phyloP scores from a whole-genome alignment of 2,329 filamentous ascomycete genomes.

The Diplodia scrobiculata region DNA sequence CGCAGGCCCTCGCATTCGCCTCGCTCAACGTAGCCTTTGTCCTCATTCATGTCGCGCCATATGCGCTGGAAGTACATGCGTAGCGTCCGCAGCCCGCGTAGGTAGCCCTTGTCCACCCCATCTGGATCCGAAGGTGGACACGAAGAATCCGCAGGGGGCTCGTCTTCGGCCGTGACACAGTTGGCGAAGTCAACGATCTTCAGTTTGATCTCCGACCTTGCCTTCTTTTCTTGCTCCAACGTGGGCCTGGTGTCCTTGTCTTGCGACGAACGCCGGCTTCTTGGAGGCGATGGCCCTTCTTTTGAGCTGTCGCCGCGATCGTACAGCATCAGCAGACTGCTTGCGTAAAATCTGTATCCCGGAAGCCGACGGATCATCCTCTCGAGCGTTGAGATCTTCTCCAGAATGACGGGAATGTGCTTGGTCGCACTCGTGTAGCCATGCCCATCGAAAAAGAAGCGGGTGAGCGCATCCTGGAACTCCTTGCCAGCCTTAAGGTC shows the following conservation, averaged over 20 bases:
- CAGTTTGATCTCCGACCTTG: conserved; percentile 68
- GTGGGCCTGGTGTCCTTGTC: conserved; percentile 35
- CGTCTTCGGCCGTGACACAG: conserved; percentile 85
- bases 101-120: conserved; percentile 83
- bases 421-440: conserved; percentile 76
- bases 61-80: conserved; percentile 85
- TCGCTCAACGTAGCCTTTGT: conserved; percentile 48
- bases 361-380: conserved; percentile 76
- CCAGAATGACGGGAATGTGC: conserved; percentile 84
- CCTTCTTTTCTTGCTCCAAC: conserved; percentile 32
- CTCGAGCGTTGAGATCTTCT: conserved; percentile 81
- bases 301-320: conserved; percentile 72
- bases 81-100: conserved; percentile 78
- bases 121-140: conserved; percentile 82
- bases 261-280: conserved; percentile 33
- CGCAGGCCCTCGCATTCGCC: conserved; percentile 48
- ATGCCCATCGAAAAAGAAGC: conserved; percentile 88
- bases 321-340: conserved; percentile 92
- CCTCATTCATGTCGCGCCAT: conserved; percentile 68
- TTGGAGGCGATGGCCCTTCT: conserved; percentile 27
- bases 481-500: conserved; percentile 82
- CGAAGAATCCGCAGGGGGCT: conserved; percentile 56
- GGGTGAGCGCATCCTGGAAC: conserved; percentile 83
- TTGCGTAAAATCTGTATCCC: conserved; percentile 93
- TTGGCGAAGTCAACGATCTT: conserved; percentile 99